Evolutionary conservation across 176 grass and related monocot species (phyloP).

Genomic region (Musa troglodytarum): DNA sequence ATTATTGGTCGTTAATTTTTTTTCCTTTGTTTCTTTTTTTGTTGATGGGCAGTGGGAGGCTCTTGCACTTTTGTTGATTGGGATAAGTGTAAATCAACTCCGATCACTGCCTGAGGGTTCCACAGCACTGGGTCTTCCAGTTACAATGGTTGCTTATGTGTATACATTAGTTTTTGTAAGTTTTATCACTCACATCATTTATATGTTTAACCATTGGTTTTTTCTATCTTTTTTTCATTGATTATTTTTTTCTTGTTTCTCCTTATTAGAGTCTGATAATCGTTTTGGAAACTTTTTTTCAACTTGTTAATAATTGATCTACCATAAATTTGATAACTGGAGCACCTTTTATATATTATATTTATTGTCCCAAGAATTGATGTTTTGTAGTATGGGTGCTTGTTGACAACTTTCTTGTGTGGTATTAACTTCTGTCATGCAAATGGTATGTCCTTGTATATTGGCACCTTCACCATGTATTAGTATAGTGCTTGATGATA

Average conservation of each 20-base stretch:
- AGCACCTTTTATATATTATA: background rate
- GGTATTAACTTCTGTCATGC: too few species aligned
- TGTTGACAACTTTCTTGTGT: too few species aligned
- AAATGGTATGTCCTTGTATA: too few species aligned
- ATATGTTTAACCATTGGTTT: constrained; percentile 1
- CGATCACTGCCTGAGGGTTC: constrained; percentile 56
- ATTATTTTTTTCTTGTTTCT: background rate
- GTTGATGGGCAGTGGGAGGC: constrained; percentile 79
- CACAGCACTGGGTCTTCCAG: constrained; percentile 54
- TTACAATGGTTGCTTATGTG: constrained; percentile 71
- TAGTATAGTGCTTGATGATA: too few species aligned
- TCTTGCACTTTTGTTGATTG: constrained; percentile 93
- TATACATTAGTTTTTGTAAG: constrained; percentile 99
- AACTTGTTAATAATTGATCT: too few species aligned
- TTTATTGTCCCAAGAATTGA: too few species aligned
- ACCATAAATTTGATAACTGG: background rate
- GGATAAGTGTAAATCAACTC: constrained; percentile 95
- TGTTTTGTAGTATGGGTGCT: too few species aligned
- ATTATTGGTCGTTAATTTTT: background rate
- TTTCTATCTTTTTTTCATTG: constrained; percentile 23
- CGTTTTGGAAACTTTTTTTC: background rate
- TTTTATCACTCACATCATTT: constrained; percentile 23
- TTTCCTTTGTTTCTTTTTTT: background rate
- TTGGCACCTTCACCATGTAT: too few species aligned
- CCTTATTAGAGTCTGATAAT: too few species aligned